Evolutionary conservation across 2,329 filamentous ascomycete species (phyloP).

Genomic region (Exophiala sp.): DNA sequence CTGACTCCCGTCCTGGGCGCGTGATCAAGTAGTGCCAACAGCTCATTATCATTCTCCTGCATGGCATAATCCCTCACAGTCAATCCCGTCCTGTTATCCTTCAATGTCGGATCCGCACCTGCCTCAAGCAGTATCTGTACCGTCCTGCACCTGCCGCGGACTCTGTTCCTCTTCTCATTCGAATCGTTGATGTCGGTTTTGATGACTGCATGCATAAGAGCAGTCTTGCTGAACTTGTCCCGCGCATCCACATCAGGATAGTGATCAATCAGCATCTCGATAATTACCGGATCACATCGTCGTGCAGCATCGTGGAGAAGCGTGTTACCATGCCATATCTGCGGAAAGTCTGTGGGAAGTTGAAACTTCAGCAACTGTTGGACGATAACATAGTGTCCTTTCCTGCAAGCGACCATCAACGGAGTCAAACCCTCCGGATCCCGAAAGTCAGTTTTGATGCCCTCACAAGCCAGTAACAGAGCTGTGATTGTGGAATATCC

Average conservation of each 20-base stretch:
- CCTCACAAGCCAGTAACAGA: slow-evolving; percentile 12
- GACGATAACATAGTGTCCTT: slow-evolving; percentile 19
- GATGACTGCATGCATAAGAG: slow-evolving; percentile 25
- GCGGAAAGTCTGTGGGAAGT: slow-evolving; percentile 17
- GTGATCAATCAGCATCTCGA: slow-evolving; percentile 18
- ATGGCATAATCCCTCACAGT: slow-evolving; percentile 11
- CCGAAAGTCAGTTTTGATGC: slow-evolving; percentile 14
- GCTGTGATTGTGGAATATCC: slow-evolving; percentile 20
- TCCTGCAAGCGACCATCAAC: slow-evolving; percentile 22
- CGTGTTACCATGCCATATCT: slow-evolving; percentile 23
- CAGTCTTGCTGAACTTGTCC: slow-evolving; percentile 24
- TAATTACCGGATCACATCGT: slow-evolving; percentile 18
- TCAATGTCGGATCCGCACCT: slow-evolving; percentile 15
- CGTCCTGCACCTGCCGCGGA: slow-evolving; percentile 7
- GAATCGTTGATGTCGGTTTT: slow-evolving; percentile 14
- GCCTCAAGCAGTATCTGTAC: slow-evolving; percentile 15
- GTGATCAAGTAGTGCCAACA: slow-evolving; percentile 9
- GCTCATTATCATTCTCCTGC: slow-evolving; percentile 11
- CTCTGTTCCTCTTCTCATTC: slow-evolving; percentile 1
- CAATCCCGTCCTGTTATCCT: slow-evolving; percentile 6
- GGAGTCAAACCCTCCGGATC: slow-evolving; percentile 19
- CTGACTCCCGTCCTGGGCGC: slow-evolving; percentile 7
- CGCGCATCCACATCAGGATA: slow-evolving; percentile 16
- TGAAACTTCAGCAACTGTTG: slow-evolving; percentile 19
- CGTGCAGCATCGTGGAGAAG: slow-evolving; percentile 25